These are phyloP conservation scores for Byssothecium circinans DNA, from an alignment of 2,329 filamentous ascomycete species.

Conservation along the genomic window DNA sequence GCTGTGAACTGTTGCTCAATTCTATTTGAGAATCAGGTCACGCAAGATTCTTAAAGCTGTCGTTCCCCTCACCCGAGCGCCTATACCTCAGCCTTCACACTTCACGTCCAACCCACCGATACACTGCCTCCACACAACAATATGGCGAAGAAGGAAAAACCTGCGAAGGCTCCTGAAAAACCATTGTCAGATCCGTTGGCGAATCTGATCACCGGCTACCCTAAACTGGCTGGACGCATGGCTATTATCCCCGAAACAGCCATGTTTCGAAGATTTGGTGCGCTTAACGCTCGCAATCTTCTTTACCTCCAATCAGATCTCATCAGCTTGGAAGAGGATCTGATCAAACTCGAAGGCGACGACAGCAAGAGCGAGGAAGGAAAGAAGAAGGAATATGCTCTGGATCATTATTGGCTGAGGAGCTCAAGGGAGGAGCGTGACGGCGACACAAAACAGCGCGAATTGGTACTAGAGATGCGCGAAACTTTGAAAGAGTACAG, in stretches of 20 bases:
- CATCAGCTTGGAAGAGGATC: background rate
- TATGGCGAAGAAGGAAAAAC: too few relatives aligned
- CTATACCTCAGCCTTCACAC: too few relatives aligned
- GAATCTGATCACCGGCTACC: too few relatives aligned
- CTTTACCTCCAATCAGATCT: conserved; percentile 19
- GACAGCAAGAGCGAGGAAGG: background rate
- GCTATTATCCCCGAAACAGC: conserved; percentile 7
- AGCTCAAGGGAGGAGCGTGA: background rate
- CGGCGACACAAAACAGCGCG: background rate
- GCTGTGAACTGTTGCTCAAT: too few relatives aligned
- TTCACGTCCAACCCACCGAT: too few relatives aligned
- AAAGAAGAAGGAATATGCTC: background rate
- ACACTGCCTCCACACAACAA: too few relatives aligned
- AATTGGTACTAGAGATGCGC: background rate
- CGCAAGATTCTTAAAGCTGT: too few relatives aligned
- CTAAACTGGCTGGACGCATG: conserved; percentile 15
- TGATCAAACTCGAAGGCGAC: background rate
- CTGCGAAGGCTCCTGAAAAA: too few relatives aligned
- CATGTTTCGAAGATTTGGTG: conserved; percentile 18
- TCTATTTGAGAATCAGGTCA: too few relatives aligned
- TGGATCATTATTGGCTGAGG: background rate
- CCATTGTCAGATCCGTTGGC: too few relatives aligned
- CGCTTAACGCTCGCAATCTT: conserved; percentile 10
- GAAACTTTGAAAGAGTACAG: conserved; percentile 1
- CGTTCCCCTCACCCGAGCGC: too few relatives aligned